Conservation (phyloP, 306 rosid genomes). For the Dryas alaskensis region DNA sequence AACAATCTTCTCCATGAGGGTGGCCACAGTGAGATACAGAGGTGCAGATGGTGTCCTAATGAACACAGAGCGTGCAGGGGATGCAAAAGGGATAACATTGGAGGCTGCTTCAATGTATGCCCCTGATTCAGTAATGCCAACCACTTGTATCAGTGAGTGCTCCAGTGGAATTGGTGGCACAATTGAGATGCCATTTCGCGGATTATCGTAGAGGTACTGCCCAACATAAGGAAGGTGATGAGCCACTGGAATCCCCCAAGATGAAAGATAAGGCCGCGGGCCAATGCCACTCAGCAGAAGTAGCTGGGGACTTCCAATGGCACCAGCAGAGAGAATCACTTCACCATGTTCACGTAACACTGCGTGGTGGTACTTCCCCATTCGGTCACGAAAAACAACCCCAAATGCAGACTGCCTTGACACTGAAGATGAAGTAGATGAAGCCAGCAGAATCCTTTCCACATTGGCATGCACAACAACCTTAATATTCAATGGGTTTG, state of each 20-base stretch:
- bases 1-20: constrained; percentile 65
- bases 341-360: constrained; percentile 58
- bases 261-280: constrained; percentile 63
- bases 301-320: constrained; percentile 90
- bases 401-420: constrained; percentile 44
- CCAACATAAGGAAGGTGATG: constrained; percentile 77
- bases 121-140: constrained; percentile 73
- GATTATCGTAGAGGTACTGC: constrained; percentile 75
- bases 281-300: constrained; percentile 83
- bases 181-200: constrained; percentile 71
- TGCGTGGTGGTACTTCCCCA: constrained; percentile 57
- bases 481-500: constrained; percentile 38
- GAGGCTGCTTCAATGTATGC: constrained; percentile 84
- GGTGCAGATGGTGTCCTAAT: constrained; percentile 47
- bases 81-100: constrained; percentile 55
- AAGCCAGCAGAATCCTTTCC: constrained; percentile 57
- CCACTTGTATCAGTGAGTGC: constrained; percentile 82
- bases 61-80: constrained; percentile 48
- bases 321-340: constrained; percentile 71
- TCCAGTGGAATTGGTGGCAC: constrained; percentile 71
- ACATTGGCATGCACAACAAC: constrained; percentile 66
- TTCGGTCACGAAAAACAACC: constrained; percentile 57
- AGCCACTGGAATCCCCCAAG: constrained; percentile 73
- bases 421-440: constrained; percentile 20
- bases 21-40: constrained; percentile 64